Evolutionary conservation across 108 stramenopile species (phyloP).

Genomic region (Cylindrotheca fusiformis): DNA sequence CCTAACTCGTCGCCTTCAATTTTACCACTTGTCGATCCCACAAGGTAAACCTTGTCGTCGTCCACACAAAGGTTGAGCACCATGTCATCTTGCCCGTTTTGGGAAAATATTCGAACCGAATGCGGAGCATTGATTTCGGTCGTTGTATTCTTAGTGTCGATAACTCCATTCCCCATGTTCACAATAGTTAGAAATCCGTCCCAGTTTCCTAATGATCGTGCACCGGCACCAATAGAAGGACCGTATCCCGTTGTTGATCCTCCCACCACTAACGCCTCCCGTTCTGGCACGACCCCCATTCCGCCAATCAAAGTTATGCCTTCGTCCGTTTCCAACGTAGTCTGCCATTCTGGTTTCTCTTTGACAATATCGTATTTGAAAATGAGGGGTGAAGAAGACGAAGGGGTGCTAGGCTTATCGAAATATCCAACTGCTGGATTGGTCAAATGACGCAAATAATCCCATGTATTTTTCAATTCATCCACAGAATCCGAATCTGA

Average conservation of each 20-base stretch:
- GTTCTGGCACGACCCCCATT: background rate
- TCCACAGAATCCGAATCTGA: background rate
- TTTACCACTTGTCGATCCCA: slow-evolving; percentile 16
- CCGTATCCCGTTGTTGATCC: slow-evolving; percentile 15
- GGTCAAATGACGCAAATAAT: slow-evolving; percentile 11
- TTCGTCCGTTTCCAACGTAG: slow-evolving; percentile 7
- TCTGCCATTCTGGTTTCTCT: background rate
- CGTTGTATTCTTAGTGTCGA: background rate
- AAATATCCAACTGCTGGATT: background rate
- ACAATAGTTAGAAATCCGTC: slow-evolving; percentile 16
- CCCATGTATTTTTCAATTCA: background rate
- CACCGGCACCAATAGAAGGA: slow-evolving; percentile 14
- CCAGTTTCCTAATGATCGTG: slow-evolving; percentile 2
- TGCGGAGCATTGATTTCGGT: background rate
- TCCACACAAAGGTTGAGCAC: slow-evolving; percentile 9
- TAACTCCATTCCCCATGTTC: background rate
- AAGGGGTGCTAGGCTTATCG: background rate
- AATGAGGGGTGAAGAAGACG: background rate
- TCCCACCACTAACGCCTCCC: slow-evolving; percentile 6
- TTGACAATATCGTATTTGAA: slow-evolving; percentile 12
- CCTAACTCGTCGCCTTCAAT: slow-evolving; percentile 5
- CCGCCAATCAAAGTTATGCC: slow-evolving; percentile 6
- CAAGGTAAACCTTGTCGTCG: slow-evolving; percentile 14
- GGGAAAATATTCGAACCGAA: slow-evolving; percentile 10
- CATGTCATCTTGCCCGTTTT: slow-evolving; percentile 10